phyloP scores from a whole-genome alignment of 164 flowering plant species.

The Vitis vinifera region ASM3070453v1 NC_081823.1:8045001-8045500 shows the following conservation, averaged over 20 bases:
- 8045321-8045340: slow-evolving; percentile 70
- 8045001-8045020: slow-evolving; percentile 52
- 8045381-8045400: slow-evolving; percentile 59
- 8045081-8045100: not conserved
- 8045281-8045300: slow-evolving; percentile 52
- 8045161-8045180: slow-evolving; percentile 53
- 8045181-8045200: slow-evolving; percentile 86
- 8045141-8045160: not conserved
- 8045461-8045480: slow-evolving; percentile 72
- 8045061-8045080: slow-evolving; percentile 81
- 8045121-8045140: not conserved
- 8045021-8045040: slow-evolving; percentile 46
- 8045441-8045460: slow-evolving; percentile 57
- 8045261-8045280: slow-evolving; percentile 72
- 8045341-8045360: slow-evolving; percentile 61
- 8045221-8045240: slow-evolving; percentile 81
- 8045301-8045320: slow-evolving; percentile 54
- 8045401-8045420: slow-evolving; percentile 96
- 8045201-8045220: slow-evolving; percentile 98
- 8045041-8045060: slow-evolving; percentile 77
- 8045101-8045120: not conserved
- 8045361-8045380: slow-evolving; percentile 42
- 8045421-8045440: slow-evolving; percentile 90
- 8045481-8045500: slow-evolving; percentile 70
- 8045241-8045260: slow-evolving; percentile 82